These are phyloP conservation scores for Xylariaceae sp. DNA, from an alignment of 2,329 filamentous ascomycete genomes.

Conservation along the genomic window DNA sequence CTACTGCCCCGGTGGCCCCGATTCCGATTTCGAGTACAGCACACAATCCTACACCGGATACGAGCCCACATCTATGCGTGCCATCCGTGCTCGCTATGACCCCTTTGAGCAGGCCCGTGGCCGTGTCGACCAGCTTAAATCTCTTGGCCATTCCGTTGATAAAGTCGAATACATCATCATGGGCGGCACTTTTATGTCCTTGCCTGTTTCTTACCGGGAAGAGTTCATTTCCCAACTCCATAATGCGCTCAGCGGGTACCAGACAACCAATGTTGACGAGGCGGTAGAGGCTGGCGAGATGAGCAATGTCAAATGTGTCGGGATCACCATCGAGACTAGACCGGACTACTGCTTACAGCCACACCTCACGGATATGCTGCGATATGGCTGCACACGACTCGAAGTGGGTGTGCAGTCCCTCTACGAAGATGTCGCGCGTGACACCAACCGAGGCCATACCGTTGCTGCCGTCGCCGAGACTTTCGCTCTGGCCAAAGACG, in stretches of 20 bases:
- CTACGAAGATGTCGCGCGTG: conserved; percentile 96
- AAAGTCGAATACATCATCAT: conserved; percentile 99
- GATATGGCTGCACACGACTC: conserved; percentile 93
- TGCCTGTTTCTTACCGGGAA: conserved; percentile 82
- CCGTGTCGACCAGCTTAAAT: conserved; percentile 93
- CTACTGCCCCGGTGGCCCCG: conserved; percentile 94
- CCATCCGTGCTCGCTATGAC: conserved; percentile 93
- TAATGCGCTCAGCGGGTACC: conserved; percentile 94
- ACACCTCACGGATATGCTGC: conserved; percentile 91
- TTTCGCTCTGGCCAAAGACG: conserved; percentile 94
- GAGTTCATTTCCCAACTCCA: conserved; percentile 93
- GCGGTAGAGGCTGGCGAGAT: conserved; percentile 91
- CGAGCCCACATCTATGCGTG: conserved; percentile 96
- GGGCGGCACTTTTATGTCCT: conserved; percentile 98
- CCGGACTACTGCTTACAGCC: conserved; percentile 95
- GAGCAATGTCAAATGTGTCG: conserved; percentile 96
- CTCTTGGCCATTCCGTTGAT: conserved; percentile 91
- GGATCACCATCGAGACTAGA: conserved; percentile 95
- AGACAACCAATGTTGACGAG: conserved; percentile 90
- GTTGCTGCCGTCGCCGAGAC: conserved; percentile 94
- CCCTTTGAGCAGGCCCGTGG: conserved; percentile 96
- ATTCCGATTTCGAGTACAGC: conserved; percentile 98
- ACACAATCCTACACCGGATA: conserved; percentile 99
- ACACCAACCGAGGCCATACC: conserved; percentile 95
- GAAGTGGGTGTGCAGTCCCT: conserved; percentile 95